Evolutionary conservation across 179 eudicot genomes (phyloP), one percentile per base, ranked within the genome.

Genomic region (Amaranthus tricolor): DNA sequence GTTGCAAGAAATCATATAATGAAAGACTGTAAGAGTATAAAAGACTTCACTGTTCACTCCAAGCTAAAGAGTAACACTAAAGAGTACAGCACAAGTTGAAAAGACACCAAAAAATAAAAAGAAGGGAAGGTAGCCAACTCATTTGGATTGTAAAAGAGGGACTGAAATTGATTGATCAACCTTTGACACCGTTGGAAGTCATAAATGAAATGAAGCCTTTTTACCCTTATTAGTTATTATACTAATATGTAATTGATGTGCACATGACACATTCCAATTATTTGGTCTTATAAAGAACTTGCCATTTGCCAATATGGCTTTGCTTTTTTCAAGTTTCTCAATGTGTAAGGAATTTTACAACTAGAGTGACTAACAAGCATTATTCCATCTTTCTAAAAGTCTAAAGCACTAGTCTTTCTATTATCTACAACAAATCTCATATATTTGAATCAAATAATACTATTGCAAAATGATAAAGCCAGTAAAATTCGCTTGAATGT

Each of bases 151-250:
- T 68, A 52, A 68, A 67, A 68, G 16, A 47, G 19, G 21, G 44
- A 31, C 7, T 51, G 45, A 68, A 68, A 68, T 52, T 68, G 72
- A 68, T 68, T 52, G 72, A 68, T 68, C 72, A 31, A 54, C 72
- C 72, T 68, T 68, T 68, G 60, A 68, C 72, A 68, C 72, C 72
- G 72, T 68, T 68, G 72, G 9, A 52, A 53, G 72, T 53, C 60
- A 68, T 67, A n/a, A 49, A 67, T 67, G 57, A 50, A 50, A 12
- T 21, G 20, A 68, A 68, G n/a, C 14, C 40, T 31, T 31, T 68
- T 68, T 52, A 55, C 60, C 72, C 1, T 19, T n/a, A n/a, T n/a
- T n/a, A n/a, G n/a, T n/a, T 31, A 3, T 31, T 31, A 31, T 31
- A 31, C 40, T 31, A 31, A 53, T 7, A 64, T 31, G 6, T 19